Evolutionary conservation across 805 yeast genomes (phyloP).

Genomic region (Saccharomycopsis amapae): DNA sequence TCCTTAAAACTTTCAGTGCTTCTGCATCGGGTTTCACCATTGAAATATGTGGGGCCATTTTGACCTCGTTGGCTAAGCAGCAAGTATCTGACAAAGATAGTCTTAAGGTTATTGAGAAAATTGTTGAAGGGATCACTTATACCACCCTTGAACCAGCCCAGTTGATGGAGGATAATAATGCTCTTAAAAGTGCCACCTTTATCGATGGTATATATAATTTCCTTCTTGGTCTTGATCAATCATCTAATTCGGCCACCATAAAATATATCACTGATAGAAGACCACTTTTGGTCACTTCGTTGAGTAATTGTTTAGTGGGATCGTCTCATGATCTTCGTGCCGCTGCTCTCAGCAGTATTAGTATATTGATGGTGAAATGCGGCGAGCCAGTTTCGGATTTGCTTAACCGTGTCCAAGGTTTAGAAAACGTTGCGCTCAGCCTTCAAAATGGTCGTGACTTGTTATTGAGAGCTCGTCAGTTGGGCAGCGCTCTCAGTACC

Average conservation of each 20-base stretch:
- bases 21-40: constrained; percentile 27
- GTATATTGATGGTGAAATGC: constrained; percentile 25
- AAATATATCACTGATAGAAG: background rate
- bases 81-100: constrained; percentile 20
- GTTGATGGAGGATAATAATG: constrained; percentile 32
- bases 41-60: constrained; percentile 37
- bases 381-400: constrained; percentile 32
- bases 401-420: constrained; percentile 44
- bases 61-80: constrained; percentile 30
- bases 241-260: too few relatives aligned
- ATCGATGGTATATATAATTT: constrained; percentile 25
- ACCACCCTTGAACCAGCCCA: background rate
- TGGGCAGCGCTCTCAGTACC: constrained; percentile 37
- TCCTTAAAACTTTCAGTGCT: constrained; percentile 23
- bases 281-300: background rate
- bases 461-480: constrained; percentile 54
- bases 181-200: constrained; percentile 26
- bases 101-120: constrained; percentile 7
- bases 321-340: constrained; percentile 48
- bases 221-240: background rate
- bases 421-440: constrained; percentile 71
- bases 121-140: constrained; percentile 22
- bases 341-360: constrained; percentile 43
- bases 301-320: constrained; percentile 32
- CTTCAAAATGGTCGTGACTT: constrained; percentile 68